Base-by-base conservation (phyloP, 1,284 basidiomycete species). In the Rhodotorula sp. region DNA sequence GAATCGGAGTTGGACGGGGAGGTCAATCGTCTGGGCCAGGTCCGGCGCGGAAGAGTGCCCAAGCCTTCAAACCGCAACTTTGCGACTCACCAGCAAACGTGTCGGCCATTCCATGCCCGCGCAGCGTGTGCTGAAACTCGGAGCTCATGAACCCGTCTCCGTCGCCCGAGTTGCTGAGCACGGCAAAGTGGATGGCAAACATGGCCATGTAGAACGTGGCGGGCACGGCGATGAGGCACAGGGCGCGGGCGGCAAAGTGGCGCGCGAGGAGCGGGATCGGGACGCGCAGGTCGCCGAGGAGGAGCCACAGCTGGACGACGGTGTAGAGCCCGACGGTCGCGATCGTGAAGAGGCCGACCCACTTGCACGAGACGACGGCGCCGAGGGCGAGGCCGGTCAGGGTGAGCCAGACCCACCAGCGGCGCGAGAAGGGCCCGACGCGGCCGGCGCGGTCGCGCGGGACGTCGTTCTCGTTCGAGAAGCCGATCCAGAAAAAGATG, bases 71-170 rank as follows among this genome's bases (percentile, higher is more conserved):
- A 5, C 34, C 34, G 5, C 34, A 34, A 3, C 34, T 34, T 5
- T 34, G 17, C 56, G 56, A 81, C 88, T 74, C 68, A 91, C 90
- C 90, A 27, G 93, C 91, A 81, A 85, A 96, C 0, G 96, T 99
- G 81, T 99, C 93, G 13, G 85, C 84, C 95, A 98, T 97, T 23
- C 89, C 87, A 68, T 90, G 89, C 13, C 94, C 94, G n/a, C 89
- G 85, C 13, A 99, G 85, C 0, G 95, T 97, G 80, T 98, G 95
- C 82, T 97, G 95, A 84, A 99, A 99, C 79, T 94, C 93, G 19
- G 93, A 92, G 84, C 91, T 95, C 97, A 99, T 99, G 83, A 99
- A 99, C 1, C 93, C 93, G 81, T 99, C 97, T 1, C 97, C 97
- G 70, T 97, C 94, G 48, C 97, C 97, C 4, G 91, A 91, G 81